phyloP scores from a whole-genome alignment of 805 yeast genomes.

The Cyberlindnera suaveolens region DNA sequence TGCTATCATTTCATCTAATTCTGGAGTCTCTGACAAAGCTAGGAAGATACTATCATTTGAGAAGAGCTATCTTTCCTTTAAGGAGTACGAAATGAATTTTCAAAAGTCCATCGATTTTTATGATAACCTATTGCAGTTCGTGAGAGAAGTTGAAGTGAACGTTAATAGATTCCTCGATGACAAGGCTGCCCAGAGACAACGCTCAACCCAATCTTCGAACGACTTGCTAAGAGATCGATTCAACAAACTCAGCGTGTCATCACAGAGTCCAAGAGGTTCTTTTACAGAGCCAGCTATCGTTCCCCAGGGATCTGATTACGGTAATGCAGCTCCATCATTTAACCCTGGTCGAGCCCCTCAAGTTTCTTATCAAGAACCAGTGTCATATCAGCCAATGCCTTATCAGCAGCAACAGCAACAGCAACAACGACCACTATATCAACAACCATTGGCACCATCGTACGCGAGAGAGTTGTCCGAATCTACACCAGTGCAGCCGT shows the following conservation, averaged over 20 bases:
- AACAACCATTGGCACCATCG: neutral
- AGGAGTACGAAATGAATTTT: conserved; percentile 50
- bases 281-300: conserved; percentile 3
- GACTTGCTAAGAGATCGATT: conserved; percentile 17
- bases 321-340: conserved; percentile 11
- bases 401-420: conserved; percentile 3
- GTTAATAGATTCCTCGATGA: conserved; percentile 20
- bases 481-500: neutral
- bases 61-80: conserved; percentile 52
- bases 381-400: conserved; percentile 3
- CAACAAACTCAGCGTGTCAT: conserved; percentile 12
- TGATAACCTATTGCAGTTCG: conserved; percentile 30
- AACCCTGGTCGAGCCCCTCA: neutral
- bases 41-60: conserved; percentile 36
- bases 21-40: conserved; percentile 37
- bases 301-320: neutral
- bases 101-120: conserved; percentile 62
- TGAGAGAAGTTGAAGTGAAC: conserved; percentile 18
- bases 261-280: conserved; percentile 17
- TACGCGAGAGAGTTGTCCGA: neutral
- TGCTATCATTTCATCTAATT: conserved; percentile 34
- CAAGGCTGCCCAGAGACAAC: conserved; percentile 20
- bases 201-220: conserved; percentile 7
- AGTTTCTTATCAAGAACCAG: conserved; percentile 6
- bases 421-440: neutral